These are phyloP conservation scores for Carnegiea gigantea DNA, from an alignment of 179 eudicot species.

Conservation along the genomic window DNA sequence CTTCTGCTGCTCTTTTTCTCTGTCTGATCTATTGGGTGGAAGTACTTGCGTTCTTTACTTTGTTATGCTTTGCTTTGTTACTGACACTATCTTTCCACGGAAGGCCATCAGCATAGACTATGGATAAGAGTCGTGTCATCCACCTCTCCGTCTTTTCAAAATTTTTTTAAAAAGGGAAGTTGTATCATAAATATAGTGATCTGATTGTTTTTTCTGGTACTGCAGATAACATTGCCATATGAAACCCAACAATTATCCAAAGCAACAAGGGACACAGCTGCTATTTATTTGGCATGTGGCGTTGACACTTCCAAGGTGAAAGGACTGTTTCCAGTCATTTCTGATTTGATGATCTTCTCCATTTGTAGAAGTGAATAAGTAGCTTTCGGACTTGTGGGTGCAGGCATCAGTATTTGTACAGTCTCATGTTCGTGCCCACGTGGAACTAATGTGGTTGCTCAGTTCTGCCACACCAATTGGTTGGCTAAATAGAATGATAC, in stretches of 20 bases:
- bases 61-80: too few species aligned
- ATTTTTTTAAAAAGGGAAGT: not conserved
- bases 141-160: not conserved
- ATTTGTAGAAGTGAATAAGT: not conserved
- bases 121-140: not conserved
- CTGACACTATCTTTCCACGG: not conserved
- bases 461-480: conserved; percentile 96
- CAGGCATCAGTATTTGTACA: conserved; percentile 96
- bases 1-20: too few species aligned
- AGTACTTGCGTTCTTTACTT: too few species aligned
- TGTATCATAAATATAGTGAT: not conserved
- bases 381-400: conserved; percentile 12
- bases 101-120: not conserved
- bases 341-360: conserved; percentile 7
- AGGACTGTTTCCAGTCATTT: not conserved
- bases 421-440: conserved; percentile 98
- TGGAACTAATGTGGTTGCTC: conserved; percentile 93
- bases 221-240: conserved; percentile 91
- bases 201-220: not conserved
- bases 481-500: conserved; percentile 95
- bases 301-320: conserved; percentile 86
- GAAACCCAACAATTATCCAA: conserved; percentile 71
- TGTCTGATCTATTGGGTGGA: too few species aligned
- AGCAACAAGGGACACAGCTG: conserved; percentile 91
- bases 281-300: conserved; percentile 93